Percentiles rank a stretch among this genome's conserved stretches.
These are phyloP conservation scores for Elsinoe perseae DNA, from an alignment of 2,329 filamentous ascomycete genomes.

Conservation along the genomic window DNA sequence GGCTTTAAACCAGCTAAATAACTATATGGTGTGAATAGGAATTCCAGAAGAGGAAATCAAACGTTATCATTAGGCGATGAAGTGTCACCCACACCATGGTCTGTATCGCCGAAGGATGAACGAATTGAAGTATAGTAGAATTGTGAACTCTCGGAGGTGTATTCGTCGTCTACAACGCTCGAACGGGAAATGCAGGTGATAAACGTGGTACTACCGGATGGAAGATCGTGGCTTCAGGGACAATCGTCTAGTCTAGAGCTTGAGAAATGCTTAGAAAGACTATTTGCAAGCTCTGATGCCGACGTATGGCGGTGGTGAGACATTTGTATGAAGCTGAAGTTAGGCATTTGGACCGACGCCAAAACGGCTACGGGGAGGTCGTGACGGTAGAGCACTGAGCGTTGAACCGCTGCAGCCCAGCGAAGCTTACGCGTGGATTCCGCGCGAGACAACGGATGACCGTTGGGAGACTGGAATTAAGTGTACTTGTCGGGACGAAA, in stretches of 20 bases:
- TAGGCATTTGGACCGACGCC: not conserved
- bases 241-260: not conserved
- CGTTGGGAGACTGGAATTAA: not conserved
- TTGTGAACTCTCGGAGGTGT: not conserved
- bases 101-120: not conserved
- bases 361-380: not conserved
- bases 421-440: not conserved
- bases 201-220: not conserved
- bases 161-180: not conserved
- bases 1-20: constrained; percentile 1
- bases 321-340: not conserved
- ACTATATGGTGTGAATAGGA: not conserved
- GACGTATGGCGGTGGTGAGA: not conserved
- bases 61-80: not conserved
- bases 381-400: not conserved
- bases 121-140: not conserved
- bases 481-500: not conserved
- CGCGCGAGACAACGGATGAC: not conserved
- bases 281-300: not conserved
- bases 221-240: not conserved
- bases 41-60: not conserved
- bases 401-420: not conserved
- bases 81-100: not conserved
- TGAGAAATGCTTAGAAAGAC: not conserved
- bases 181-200: not conserved